Evolutionary conservation across 2,329 filamentous ascomycete species (phyloP).

Genomic region (Xylariaceae sp.): DNA sequence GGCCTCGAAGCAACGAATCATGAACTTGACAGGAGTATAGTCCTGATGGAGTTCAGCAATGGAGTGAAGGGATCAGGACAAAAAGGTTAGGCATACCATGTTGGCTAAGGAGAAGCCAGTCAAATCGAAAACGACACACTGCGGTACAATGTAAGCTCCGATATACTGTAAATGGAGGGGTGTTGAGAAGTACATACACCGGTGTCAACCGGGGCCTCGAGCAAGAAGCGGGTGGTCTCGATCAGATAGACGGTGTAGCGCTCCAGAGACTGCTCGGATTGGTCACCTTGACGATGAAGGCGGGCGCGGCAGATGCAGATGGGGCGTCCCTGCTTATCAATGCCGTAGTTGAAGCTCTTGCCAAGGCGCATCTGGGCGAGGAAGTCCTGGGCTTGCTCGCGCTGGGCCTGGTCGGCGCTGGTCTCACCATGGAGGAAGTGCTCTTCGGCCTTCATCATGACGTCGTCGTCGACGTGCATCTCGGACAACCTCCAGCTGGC

Average conservation of each 20-base stretch:
- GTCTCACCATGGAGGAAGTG: conserved; percentile 60
- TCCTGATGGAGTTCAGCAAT: conserved; percentile 53
- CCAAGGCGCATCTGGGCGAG: conserved; percentile 80
- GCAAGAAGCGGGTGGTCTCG: conserved; percentile 83
- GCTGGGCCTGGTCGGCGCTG: conserved; percentile 51
- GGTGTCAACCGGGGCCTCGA: conserved; percentile 79
- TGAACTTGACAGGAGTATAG: conserved; percentile 95
- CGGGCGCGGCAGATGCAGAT: conserved; percentile 82
- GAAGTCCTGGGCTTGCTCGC: conserved; percentile 72
- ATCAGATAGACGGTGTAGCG: conserved; percentile 91
- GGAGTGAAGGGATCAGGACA: neutral
- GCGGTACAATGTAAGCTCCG: conserved; percentile 19
- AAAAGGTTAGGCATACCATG: conserved; percentile 58
- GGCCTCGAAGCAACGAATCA: conserved; percentile 99
- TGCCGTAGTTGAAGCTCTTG: conserved; percentile 87
- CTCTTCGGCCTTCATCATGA: conserved; percentile 74
- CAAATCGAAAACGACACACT: conserved; percentile 96
- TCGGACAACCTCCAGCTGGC: conserved; percentile 86
- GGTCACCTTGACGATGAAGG: conserved; percentile 76
- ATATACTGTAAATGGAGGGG: neutral
- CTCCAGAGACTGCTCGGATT: conserved; percentile 77
- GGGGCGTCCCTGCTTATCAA: conserved; percentile 78
- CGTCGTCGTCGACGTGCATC: conserved; percentile 83
- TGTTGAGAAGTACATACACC: conserved; percentile 62
- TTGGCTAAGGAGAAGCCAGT: conserved; percentile 89